Percentiles rank a stretch among this genome's conserved stretches.
Evolutionary conservation across 169 alveolate species (phyloP).

Genomic region (Besnoitia besnoiti): DNA sequence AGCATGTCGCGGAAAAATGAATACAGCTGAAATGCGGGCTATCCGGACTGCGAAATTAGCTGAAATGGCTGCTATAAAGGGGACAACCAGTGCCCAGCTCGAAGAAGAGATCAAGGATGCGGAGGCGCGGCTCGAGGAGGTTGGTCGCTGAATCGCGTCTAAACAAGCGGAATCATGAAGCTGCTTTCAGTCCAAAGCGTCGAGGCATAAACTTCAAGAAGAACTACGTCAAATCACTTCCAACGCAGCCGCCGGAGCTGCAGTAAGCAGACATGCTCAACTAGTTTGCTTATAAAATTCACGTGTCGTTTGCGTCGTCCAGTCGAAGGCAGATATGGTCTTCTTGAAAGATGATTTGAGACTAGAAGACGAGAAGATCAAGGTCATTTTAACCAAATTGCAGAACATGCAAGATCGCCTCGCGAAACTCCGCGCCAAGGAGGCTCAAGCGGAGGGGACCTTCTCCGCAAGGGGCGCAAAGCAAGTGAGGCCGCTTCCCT

Average conservation of each 20-base stretch:
- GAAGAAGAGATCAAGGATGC: conserved; percentile 55
- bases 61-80: conserved; percentile 66
- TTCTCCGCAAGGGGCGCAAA: background rate
- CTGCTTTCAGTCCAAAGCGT: conserved; percentile 49
- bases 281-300: background rate
- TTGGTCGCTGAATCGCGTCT: background rate
- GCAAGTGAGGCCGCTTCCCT: background rate
- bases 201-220: conserved; percentile 54
- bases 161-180: background rate
- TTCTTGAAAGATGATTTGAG: conserved; percentile 41
- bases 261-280: conserved; percentile 43
- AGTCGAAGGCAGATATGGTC: conserved; percentile 55
- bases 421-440: conserved; percentile 23
- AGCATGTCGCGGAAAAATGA: conserved; percentile 67
- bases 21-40: conserved; percentile 62
- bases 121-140: conserved; percentile 45
- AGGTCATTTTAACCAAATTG: conserved; percentile 12
- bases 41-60: conserved; percentile 42
- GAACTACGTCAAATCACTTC: conserved; percentile 59
- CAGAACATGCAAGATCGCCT: conserved; percentile 46
- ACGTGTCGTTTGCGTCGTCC: too few species aligned
- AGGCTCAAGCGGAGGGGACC: background rate
- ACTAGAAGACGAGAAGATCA: conserved; percentile 57
- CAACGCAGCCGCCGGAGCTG: conserved; percentile 47
- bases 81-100: conserved; percentile 51